Base-by-base conservation (phyloP, 345 rosid genomes). In the Aurinia saxatilis region DNA sequence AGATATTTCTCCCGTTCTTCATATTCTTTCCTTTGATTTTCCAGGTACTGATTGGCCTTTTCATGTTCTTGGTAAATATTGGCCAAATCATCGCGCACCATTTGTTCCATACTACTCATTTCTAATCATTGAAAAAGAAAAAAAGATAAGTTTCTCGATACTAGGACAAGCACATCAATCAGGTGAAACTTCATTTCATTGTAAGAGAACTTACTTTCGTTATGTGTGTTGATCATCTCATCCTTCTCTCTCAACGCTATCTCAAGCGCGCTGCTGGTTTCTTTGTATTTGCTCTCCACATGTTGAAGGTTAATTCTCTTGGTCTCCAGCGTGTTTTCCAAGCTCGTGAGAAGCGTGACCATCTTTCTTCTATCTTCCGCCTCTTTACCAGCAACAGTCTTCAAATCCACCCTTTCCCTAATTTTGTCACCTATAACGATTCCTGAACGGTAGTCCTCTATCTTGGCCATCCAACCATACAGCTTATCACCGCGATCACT, bases 381-480 rank as follows among this genome's bases (percentile, higher is more conserved):
- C 62, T 80, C 77, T 66, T 71, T 80, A n/a, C 57, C 79, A 0
- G 78, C 74, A 62, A 88, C 73, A 67, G 79, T 80, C 66, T 77
- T 79, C 52, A 91, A 52, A 60, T 86, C 87, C 21, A 90, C 88
- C 9, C 73, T 65, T 35, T 37, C 80, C 11, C 75, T 73, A 39
- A 88, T 82, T 66, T 77, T 46, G 5, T 73, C 67, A 64, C 88
- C 85, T 25, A 84, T 7, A 7, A 68, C 10, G 21, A 60, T 44
- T 17, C 23, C 47, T 2, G 80, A 68, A 37, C 67, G 0, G 68
- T 47, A 91, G 66, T 91, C 96, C 33, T 73, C 83, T 18, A 69
- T 77, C 14, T 81, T 58, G 10, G 96, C 98, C 45, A 88, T 49
- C 98, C 98, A 88, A 35, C 89, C 96, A 73, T 79, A 88, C 34